Evolutionary conservation across 768 basidiomycete genomes (phyloP), one percentile per base, ranked within the genome.

Genomic region (Lentinula guzmanii): DNA sequence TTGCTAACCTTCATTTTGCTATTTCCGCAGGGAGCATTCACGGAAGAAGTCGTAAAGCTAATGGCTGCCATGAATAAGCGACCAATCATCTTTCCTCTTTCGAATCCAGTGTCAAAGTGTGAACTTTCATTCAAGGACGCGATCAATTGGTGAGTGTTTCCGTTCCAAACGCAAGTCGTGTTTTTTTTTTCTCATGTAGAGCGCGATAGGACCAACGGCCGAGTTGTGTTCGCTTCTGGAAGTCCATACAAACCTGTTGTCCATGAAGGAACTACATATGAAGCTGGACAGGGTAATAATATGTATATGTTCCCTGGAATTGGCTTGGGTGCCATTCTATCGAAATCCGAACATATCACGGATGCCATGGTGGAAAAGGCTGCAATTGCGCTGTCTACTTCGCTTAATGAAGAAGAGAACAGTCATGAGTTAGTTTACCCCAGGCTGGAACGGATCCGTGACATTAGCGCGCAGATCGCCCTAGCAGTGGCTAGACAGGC

Each of bases 11-110:
- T 53, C 35, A 33, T 18, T 21, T 6, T 18, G 35, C 11, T 7
- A 7, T 24, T 6, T 42, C 16, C 16, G 21, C 60, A 76, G 72
- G 76, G 75, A 45, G 87, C 87, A 1, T 93, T 93, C 76, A 81
- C 76, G 10, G 79, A 86, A 69, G 75, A 82, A 10, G 83, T 85
- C 35, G 82, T 92, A 35, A 76, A 76, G 58, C 72, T 79, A 42
- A 89, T 92, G 88, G 80, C 82, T 16, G 72, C 77, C 7, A 72
- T 86, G 50, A 91, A 91, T 72, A 66, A 72, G 16, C 82, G 83
- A 2, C 90, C 90, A n/a, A 87, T 91, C 75, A 83, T 92, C 68
- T 91, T 93, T 76, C 89, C 90, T 37, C 81, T 92, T 1, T 89
- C 87, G 37, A 92, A 92, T 70, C 90, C 90, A 11, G 75, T 85